A percentile compares a stretch with the other conserved stretches of the same genome.
Conservation (phyloP, 805 yeast genomes). For the Diddensiella santjacobensis region DNA sequence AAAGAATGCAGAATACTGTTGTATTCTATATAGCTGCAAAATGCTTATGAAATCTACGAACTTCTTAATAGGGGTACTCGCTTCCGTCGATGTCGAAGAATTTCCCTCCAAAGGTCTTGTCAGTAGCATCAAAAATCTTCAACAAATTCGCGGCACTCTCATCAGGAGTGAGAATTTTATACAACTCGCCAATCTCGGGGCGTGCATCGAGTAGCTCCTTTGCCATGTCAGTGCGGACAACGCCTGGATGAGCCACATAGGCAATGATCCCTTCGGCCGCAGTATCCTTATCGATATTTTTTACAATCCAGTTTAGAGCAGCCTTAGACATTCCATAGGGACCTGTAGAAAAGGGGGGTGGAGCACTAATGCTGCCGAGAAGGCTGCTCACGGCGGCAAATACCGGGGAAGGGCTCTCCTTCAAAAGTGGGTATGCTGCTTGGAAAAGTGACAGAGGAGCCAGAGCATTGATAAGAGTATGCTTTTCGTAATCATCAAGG, state of each 20-base stretch:
- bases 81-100: conserved; percentile 10
- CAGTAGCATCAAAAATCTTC: conserved; percentile 22
- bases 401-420: conserved; percentile 24
- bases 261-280: conserved; percentile 29
- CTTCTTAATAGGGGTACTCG: conserved; percentile 2
- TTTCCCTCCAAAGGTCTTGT: conserved; percentile 25
- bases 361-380: conserved; percentile 28
- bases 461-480: conserved; percentile 24
- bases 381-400: conserved; percentile 30
- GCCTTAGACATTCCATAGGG: conserved; percentile 40
- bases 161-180: conserved; percentile 19
- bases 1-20: too few species aligned
- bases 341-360: conserved; percentile 20
- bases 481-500: conserved; percentile 12
- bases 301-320: conserved; percentile 35
- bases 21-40: too few species aligned
- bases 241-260: conserved; percentile 39
- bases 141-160: conserved; percentile 26
- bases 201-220: background rate
- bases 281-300: conserved; percentile 30
- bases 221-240: conserved; percentile 37
- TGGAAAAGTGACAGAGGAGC: conserved; percentile 27
- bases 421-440: conserved; percentile 26
- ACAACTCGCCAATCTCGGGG: background rate
- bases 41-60: background rate